Conservation (phyloP, 139 green algal genomes). For the Dunaliella primolecta region DNA sequence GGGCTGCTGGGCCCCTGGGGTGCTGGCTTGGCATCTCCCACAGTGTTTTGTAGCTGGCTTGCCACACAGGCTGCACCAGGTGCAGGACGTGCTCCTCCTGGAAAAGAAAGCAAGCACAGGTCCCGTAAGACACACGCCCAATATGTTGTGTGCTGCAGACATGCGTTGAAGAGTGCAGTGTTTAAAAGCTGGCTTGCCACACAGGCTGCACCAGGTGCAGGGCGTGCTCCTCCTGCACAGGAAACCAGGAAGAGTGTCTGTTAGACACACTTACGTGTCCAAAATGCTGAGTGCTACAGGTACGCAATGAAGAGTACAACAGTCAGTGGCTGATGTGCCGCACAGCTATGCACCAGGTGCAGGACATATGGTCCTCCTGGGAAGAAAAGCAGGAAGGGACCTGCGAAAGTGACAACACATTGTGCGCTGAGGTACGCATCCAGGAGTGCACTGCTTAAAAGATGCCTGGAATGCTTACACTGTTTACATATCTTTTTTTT, state of each 20-base stretch:
- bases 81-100: constrained; percentile 40
- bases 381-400: neutral
- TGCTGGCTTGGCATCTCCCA: constrained; percentile 7
- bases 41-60: constrained; percentile 1
- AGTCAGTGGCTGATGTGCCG: neutral
- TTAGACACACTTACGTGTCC: neutral
- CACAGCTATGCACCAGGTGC: constrained; percentile 27
- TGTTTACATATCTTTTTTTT: no score
- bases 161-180: neutral
- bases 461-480: no score
- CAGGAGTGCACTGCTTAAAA: no score
- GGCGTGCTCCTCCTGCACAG: constrained; percentile 30
- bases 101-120: neutral
- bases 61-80: constrained; percentile 25
- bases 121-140: neutral
- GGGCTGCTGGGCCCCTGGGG: no score
- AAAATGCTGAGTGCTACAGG: no score
- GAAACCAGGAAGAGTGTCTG: neutral
- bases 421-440: no score
- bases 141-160: neutral
- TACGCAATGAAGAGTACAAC: constrained; percentile 4
- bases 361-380: constrained; percentile 15
- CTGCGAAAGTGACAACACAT: no score
- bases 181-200: constrained; percentile 1
- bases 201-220: constrained; percentile 31